Percentiles rank a stretch among this genome's conserved stretches.
These are phyloP conservation scores for Circinella minor DNA, from an alignment of 371 early-diverging fungal species.

Conservation along the genomic window DNA sequence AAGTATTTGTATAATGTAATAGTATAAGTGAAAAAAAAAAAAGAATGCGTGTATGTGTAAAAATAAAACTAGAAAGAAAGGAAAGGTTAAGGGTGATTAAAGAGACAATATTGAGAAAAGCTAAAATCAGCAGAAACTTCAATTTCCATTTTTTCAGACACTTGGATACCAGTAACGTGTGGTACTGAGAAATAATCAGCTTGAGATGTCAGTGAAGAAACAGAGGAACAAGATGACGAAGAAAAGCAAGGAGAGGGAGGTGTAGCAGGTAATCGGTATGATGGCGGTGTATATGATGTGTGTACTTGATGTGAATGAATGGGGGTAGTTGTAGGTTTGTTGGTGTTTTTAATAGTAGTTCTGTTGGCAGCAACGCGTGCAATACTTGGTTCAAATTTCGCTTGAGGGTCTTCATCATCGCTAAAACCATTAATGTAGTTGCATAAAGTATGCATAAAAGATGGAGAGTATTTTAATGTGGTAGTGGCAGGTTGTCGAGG, in stretches of 20 bases:
- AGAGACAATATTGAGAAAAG: conserved; percentile 6
- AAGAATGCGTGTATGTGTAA: neutral
- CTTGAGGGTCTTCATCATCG: conserved; percentile 3
- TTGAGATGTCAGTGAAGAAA: conserved; percentile 1
- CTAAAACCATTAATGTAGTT: conserved; percentile 10
- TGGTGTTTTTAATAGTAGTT: neutral
- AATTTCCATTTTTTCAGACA: conserved; percentile 4
- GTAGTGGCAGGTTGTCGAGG: neutral
- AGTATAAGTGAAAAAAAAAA: neutral
- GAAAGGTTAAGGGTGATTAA: neutral
- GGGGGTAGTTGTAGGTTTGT: neutral
- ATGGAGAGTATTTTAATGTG: conserved; percentile 1
- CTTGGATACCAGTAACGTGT: conserved; percentile 2
- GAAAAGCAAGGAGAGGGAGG: conserved; percentile 10
- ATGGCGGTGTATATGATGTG: conserved; percentile 2
- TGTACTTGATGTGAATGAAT: neutral
- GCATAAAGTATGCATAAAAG: conserved; percentile 7
- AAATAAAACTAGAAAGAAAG: neutral
- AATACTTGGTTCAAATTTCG: neutral
- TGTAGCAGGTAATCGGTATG: conserved; percentile 1
- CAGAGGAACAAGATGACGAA: conserved; percentile 11
- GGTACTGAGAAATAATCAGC: conserved; percentile 7
- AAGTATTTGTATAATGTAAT: no score
- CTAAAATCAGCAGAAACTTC: conserved; percentile 7
- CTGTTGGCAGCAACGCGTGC: neutral